phyloP scores from a whole-genome alignment of 768 basidiomycete genomes.

The Lactarius sanguifluus region DNA sequence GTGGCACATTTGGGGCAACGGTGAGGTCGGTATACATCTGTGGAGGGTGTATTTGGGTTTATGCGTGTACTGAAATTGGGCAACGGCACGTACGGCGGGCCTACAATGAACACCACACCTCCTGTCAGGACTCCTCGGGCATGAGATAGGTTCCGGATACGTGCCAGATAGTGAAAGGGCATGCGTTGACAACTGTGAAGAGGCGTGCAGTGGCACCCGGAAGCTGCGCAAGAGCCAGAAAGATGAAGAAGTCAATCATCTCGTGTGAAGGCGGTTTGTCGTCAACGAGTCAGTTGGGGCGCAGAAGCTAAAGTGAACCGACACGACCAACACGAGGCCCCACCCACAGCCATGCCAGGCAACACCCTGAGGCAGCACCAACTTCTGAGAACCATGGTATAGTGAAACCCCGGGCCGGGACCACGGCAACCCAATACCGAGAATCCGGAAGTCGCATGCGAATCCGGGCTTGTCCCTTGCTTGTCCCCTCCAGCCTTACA shows the following conservation, averaged over 20 bases:
- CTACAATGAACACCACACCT: neutral
- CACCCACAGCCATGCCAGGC: neutral
- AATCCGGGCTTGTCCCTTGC: neutral
- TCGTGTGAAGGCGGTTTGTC: too few species aligned
- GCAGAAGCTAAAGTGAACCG: neutral
- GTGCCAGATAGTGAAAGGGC: constrained; percentile 26
- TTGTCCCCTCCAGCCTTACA: too few species aligned
- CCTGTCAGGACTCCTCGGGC: constrained; percentile 3
- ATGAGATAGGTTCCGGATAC: neutral
- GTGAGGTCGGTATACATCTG: constrained; percentile 28
- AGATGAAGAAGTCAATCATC: neutral
- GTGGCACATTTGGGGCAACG: constrained; percentile 5
- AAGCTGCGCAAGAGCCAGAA: constrained; percentile 9
- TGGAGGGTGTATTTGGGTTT: too few species aligned
- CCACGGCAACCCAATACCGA: neutral
- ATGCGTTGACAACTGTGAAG: constrained; percentile 26
- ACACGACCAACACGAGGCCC: neutral
- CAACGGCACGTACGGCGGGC: constrained; percentile 22
- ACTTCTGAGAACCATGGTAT: neutral
- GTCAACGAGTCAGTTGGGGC: neutral
- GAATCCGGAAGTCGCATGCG: neutral
- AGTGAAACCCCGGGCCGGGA: neutral
- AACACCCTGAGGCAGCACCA: too few species aligned
- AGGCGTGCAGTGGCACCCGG: constrained; percentile 9
- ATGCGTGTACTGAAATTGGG: too few species aligned